Percentiles rank a stretch among this genome's conserved stretches.
These are phyloP conservation scores for Cyberlindnera japonica DNA, from an alignment of 805 yeast species.

Conservation along the genomic window DNA sequence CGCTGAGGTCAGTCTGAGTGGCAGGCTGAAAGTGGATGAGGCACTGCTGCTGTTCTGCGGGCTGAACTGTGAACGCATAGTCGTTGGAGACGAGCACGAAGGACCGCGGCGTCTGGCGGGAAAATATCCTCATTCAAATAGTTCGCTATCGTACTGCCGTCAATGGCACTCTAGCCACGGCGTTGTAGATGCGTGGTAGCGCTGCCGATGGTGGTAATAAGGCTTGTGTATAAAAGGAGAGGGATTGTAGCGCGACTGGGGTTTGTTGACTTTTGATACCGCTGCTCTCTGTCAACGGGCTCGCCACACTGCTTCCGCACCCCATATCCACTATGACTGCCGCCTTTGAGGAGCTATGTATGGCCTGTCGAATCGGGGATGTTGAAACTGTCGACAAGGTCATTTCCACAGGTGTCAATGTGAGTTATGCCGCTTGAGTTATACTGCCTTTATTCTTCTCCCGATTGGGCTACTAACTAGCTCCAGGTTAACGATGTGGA, in stretches of 20 bases:
- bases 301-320: too few species aligned
- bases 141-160: too few species aligned
- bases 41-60: slow-evolving; percentile 25
- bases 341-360: slow-evolving; percentile 35
- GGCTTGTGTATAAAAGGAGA: too few species aligned
- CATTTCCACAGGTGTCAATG: slow-evolving; percentile 49
- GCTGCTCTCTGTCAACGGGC: too few species aligned
- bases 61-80: slow-evolving; percentile 58
- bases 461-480: background rate
- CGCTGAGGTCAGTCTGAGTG: slow-evolving; percentile 34
- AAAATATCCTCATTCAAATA: slow-evolving; percentile 26
- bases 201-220: too few species aligned
- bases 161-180: too few species aligned
- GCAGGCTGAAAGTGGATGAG: slow-evolving; percentile 54
- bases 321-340: too few species aligned
- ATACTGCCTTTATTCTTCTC: background rate
- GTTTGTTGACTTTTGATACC: too few species aligned
- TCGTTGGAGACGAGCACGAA: slow-evolving; percentile 59
- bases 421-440: too few species aligned
- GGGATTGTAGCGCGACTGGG: too few species aligned
- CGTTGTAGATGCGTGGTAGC: too few species aligned
- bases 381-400: slow-evolving; percentile 56
- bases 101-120: slow-evolving; percentile 64
- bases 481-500: slow-evolving; percentile 43
- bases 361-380: slow-evolving; percentile 71